Conservation (phyloP, 2,329 filamentous ascomycete genomes). For the Diaporthe nobilis region DNA sequence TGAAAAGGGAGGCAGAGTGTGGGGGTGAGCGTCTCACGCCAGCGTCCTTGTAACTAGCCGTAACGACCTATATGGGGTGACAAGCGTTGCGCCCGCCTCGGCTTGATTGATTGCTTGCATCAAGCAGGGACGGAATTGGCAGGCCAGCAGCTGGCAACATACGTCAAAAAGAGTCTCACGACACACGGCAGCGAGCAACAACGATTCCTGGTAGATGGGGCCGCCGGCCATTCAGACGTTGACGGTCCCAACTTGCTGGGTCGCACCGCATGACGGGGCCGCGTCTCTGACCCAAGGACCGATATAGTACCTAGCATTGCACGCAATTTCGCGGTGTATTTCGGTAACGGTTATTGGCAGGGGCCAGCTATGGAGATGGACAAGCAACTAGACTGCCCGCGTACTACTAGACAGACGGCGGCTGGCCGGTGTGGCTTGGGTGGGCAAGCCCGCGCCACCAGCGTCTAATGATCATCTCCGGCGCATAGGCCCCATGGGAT, state of each 20-base stretch:
- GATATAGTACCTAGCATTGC: slow-evolving; percentile 18
- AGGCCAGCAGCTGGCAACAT: slow-evolving; percentile 23
- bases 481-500: background rate
- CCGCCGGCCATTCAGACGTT: slow-evolving; percentile 13
- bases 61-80: background rate
- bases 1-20: slow-evolving; percentile 1
- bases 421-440: slow-evolving; percentile 35
- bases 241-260: slow-evolving; percentile 17
- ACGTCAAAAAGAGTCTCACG: slow-evolving; percentile 37
- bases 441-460: slow-evolving; percentile 1
- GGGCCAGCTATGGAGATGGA: slow-evolving; percentile 1
- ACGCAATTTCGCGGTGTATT: background rate
- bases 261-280: slow-evolving; percentile 31
- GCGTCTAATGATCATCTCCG: slow-evolving; percentile 22
- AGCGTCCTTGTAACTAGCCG: slow-evolving; percentile 7
- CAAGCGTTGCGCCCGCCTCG: slow-evolving; percentile 27
- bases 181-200: slow-evolving; percentile 32
- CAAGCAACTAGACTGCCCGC: slow-evolving; percentile 2
- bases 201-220: background rate
- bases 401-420: slow-evolving; percentile 4
- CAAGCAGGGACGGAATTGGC: background rate
- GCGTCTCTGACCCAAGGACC: slow-evolving; percentile 17
- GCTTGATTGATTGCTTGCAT: slow-evolving; percentile 29
- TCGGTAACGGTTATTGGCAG: slow-evolving; percentile 25
- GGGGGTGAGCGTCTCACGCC: slow-evolving; percentile 6